A percentile compares a stretch with the other conserved stretches of the same genome.
phyloP scores from a whole-genome alignment of 805 yeast species.

The Suhomyces vadensis region DNA sequence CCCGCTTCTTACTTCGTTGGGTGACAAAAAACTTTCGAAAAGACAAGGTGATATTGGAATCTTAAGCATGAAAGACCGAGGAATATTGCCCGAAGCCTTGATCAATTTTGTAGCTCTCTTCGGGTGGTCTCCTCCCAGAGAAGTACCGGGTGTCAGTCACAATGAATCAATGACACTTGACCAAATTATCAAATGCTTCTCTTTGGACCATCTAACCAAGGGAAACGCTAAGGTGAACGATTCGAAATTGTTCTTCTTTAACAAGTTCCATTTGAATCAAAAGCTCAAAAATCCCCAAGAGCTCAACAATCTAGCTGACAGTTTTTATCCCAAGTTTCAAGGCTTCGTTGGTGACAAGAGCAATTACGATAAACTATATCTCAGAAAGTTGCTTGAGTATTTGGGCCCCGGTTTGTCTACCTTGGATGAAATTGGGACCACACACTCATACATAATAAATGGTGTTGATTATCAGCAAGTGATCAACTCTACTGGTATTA shows the following conservation, averaged over 20 bases:
- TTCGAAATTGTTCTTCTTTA: conserved; percentile 72
- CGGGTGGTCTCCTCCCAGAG: conserved; percentile 90
- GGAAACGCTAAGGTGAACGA: conserved; percentile 93
- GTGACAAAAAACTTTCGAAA: conserved; percentile 79
- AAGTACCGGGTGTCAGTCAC: conserved; percentile 43
- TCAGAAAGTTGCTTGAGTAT: conserved; percentile 40
- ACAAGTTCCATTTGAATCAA: conserved; percentile 61
- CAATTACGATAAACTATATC: conserved; percentile 27
- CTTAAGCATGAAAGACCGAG: conserved; percentile 53
- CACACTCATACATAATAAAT: conserved; percentile 51
- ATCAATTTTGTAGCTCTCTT: conserved; percentile 84
- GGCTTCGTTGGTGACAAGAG: conserved; percentile 10
- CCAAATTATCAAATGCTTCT: conserved; percentile 57
- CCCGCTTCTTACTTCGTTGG: conserved; percentile 75
- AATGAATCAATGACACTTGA: conserved; percentile 54
- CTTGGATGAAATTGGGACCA: conserved; percentile 50
- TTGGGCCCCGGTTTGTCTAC: conserved; percentile 54
- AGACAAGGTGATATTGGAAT: conserved; percentile 83
- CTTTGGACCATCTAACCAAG: conserved; percentile 73
- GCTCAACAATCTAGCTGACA: conserved; percentile 38
- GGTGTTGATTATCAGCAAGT: conserved; percentile 32
- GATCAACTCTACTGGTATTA: conserved; percentile 3
- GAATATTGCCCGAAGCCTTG: conserved; percentile 83
- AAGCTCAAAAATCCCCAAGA: conserved; percentile 40
- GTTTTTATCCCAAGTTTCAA: conserved; percentile 23